A percentile compares a stretch with the other conserved stretches of the same genome.
These are phyloP conservation scores for Phialophora verrucosa DNA, from an alignment of 2,329 filamentous ascomycete genomes.

Conservation along the genomic window DNA sequence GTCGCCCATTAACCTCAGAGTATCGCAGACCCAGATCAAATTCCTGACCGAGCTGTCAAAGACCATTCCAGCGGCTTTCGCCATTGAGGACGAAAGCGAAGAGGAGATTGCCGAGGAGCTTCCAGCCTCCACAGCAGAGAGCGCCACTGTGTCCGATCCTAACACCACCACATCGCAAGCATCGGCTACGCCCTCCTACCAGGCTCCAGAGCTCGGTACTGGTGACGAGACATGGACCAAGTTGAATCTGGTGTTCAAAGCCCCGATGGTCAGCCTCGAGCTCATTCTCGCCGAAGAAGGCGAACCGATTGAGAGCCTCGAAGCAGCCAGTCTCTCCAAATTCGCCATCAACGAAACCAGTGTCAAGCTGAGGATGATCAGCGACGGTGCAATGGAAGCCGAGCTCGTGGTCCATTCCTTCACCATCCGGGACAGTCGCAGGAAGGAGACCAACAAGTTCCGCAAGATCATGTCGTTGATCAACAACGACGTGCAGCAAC, in stretches of 20 bases:
- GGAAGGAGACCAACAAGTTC: conserved; percentile 90
- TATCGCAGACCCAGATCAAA: conserved; percentile 90
- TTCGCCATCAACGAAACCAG: conserved; percentile 94
- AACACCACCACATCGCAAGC: conserved; percentile 54
- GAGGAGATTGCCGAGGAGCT: conserved; percentile 78
- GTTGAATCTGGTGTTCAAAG: conserved; percentile 87
- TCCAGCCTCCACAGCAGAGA: conserved; percentile 59
- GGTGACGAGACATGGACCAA: conserved; percentile 83
- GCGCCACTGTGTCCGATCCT: conserved; percentile 55
- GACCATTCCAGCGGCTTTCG: conserved; percentile 86
- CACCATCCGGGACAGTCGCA: conserved; percentile 91
- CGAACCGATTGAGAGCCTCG: conserved; percentile 77
- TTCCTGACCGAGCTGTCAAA: conserved; percentile 86
- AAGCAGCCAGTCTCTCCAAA: conserved; percentile 82
- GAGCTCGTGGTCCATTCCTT: conserved; percentile 94
- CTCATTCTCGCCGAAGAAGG: conserved; percentile 77
- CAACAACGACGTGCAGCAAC: conserved; percentile 88
- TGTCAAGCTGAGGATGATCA: conserved; percentile 90
- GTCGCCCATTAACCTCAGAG: conserved; percentile 87
- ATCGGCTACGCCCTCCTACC: conserved; percentile 54
- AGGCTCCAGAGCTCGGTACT: conserved; percentile 73
- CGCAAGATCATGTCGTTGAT: conserved; percentile 97
- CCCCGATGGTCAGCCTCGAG: conserved; percentile 86
- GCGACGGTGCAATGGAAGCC: conserved; percentile 86
- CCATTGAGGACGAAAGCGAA: conserved; percentile 71